phyloP scores from a whole-genome alignment of 441 rosid species.

The Syzygium malaccense region DNA sequence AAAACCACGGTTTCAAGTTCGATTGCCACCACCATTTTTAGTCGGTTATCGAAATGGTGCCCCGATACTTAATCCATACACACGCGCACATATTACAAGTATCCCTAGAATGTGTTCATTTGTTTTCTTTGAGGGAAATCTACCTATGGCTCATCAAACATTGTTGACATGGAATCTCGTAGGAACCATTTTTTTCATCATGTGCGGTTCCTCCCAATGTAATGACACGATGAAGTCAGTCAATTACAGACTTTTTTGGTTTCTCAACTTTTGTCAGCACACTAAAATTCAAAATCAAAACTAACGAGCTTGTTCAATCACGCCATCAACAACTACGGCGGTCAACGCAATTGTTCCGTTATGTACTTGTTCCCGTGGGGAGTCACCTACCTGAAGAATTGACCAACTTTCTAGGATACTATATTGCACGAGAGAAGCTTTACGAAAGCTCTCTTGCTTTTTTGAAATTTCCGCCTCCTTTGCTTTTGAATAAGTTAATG shows the following conservation, averaged over 20 bases:
- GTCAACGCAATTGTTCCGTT: neutral
- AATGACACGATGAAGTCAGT: neutral
- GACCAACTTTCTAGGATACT: neutral
- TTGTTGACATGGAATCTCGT: neutral
- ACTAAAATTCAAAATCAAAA: neutral
- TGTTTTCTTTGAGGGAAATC: neutral
- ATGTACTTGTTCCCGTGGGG: neutral
- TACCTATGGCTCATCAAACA: neutral
- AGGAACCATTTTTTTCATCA: neutral
- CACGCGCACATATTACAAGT: accelerated
- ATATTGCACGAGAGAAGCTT: neutral
- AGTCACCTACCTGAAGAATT: neutral
- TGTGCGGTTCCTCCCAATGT: neutral
- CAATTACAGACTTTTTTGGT: neutral
- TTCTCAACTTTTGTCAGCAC: neutral
- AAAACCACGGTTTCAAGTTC: accelerated
- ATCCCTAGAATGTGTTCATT: neutral
- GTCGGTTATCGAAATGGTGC: neutral
- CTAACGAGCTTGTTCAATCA: neutral
- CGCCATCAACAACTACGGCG: neutral
- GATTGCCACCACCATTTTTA: accelerated
- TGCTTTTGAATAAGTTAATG: neutral
- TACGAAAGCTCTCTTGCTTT: neutral
- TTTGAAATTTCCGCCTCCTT: neutral
- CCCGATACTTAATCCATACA: neutral